Base-by-base conservation (phyloP, 176 grass and related monocot species). In the Pharus latifolius region DNA sequence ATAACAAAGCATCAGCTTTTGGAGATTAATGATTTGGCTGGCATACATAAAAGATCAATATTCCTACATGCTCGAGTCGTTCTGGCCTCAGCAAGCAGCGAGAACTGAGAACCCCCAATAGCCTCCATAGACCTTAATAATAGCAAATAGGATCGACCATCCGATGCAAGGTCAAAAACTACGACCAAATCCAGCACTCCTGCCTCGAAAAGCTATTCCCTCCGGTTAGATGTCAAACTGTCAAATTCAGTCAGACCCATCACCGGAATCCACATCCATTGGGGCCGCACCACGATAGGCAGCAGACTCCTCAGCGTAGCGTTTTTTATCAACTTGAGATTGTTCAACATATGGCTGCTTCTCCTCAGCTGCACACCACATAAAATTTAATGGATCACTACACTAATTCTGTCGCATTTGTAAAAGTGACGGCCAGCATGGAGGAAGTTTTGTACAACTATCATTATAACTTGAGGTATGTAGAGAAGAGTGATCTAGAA, bases 291-390 rank as follows among this genome's bases (percentile, higher is more conserved):
- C 78, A 1, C 82, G 82, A 40, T 90, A 95, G 1, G 54, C 76
- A 1, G 78, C 91, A 34, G 79, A 78, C 69, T 88, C 85, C 15
- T 95, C 80, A 23, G 69, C 82, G 17, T 90, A 95, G 51, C 91
- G 86, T 57, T 90, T 83, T 16, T 82, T 78, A 38, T 95, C 91
- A 11, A 65, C 83, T 47, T 82, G 59, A 49, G 83, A 85, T 73
- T 84, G 88, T 23, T 84, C 65, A 16, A 90, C 22, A 13, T 78
- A 90, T 18, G 86, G 86, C 15, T 90, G 80, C 34, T 55, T 95
- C 67, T 90, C 86, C 76, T 95, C 91, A 3, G 76, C 91, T 95
- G 47, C 60, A 51, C 60, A 59, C 12, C 48, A 28, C n/a, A n/a
- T n/a, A n/a, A n/a, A n/a, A n/a, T n/a, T n/a, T n/a, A n/a, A n/a